A percentile compares a stretch with the other conserved stretches of the same genome.
These are phyloP conservation scores for Aspergillus panamensis DNA, from an alignment of 495 filamentous ascomycete species.

Conservation along the genomic window DNA sequence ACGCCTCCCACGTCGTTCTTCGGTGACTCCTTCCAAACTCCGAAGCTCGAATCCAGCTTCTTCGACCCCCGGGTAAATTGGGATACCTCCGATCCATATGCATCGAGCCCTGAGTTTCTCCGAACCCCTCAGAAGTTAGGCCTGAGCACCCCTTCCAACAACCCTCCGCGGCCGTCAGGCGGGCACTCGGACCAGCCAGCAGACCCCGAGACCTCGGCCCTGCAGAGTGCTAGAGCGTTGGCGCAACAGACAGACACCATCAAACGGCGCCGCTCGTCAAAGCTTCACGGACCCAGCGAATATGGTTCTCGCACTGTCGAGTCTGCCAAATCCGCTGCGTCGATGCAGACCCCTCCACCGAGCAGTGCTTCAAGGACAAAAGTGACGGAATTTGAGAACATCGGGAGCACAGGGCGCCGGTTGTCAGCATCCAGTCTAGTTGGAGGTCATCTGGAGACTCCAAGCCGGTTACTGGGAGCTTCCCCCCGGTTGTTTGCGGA, in stretches of 20 bases:
- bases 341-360: slow-evolving; percentile 65
- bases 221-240: slow-evolving; percentile 43
- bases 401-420: slow-evolving; percentile 24
- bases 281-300: slow-evolving; percentile 36
- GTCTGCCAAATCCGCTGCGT: slow-evolving; percentile 49
- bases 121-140: slow-evolving; percentile 48
- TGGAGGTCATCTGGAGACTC: slow-evolving; percentile 38
- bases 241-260: slow-evolving; percentile 43
- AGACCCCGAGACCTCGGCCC: slow-evolving; percentile 51
- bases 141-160: slow-evolving; percentile 24
- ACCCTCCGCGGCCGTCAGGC: slow-evolving; percentile 25
- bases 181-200: slow-evolving; percentile 25
- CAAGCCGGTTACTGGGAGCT: slow-evolving; percentile 41
- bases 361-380: slow-evolving; percentile 55
- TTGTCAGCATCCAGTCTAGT: slow-evolving; percentile 24
- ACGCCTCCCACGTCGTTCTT: slow-evolving; percentile 65
- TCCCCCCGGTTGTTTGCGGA: slow-evolving; percentile 50
- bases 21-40: slow-evolving; percentile 64
- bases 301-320: slow-evolving; percentile 38
- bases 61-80: slow-evolving; percentile 51
- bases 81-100: slow-evolving; percentile 52
- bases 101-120: slow-evolving; percentile 51
- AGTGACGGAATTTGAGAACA: slow-evolving; percentile 33
- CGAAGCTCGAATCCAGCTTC: slow-evolving; percentile 56
- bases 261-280: slow-evolving; percentile 38